Base-by-base conservation (phyloP, 2,329 filamentous ascomycete species). In the Hypocrella siamensis region DNA sequence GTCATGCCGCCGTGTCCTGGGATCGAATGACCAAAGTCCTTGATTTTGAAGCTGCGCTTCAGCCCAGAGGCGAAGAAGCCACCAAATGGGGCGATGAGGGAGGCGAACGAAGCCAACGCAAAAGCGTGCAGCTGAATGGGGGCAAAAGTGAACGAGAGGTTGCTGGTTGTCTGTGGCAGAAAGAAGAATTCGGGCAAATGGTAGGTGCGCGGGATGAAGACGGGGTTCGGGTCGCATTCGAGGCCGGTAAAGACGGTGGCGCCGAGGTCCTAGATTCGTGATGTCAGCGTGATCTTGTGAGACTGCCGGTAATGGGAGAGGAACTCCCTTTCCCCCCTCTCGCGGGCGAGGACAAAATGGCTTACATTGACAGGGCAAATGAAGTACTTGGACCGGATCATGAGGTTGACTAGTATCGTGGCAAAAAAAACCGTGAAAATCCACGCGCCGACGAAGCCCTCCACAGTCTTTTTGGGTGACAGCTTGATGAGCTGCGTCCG, bases 31-130 rank as follows among this genome's bases (percentile, higher is more conserved):
- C 90, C 90, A 60, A 98, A 98, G 61, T 98, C 90, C 67, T 98
- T 98, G 67, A 98, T 92, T 63, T 98, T 96, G 65, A 98, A 98
- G 4, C 88, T 94, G 19, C 90, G 82, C 70, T 98, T 98, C 35
- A 98, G 70, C 1, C 90, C 90, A 3, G 86, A 94, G 4, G 90
- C 90, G 52, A 98, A 98, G 70, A 98, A 98, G 19, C 90, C 90
- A 35, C 90, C 90, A 48, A 98, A 98, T 3, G 90, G 90, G 7
- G 90, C 90, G 46, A 98, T 93, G 24, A 98, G 69, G 4, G 88
- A 96, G 29, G 90, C 90, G 48, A 98, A 98, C 1, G 85, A 85
- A 12, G 84, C 84, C 46, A 96, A 78, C 32, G 83, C 69, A 33
- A 96, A 67, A 43, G 93, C 80, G 58, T 98, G 90, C 50, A 94